Conservation (phyloP, 2,329 filamentous ascomycete species). For the Emmonsia crescens region DNA sequence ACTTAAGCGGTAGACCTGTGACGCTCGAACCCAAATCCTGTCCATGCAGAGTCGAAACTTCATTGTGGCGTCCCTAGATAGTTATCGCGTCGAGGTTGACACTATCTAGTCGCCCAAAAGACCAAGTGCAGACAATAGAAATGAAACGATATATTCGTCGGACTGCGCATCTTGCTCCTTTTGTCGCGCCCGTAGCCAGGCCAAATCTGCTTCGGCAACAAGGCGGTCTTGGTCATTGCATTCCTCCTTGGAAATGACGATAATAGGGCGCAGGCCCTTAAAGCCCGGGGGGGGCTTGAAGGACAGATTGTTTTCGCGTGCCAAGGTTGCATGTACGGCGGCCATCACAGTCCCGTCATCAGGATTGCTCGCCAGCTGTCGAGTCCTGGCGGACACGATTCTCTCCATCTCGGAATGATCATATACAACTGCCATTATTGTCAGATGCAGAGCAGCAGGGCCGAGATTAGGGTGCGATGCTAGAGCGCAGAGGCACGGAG, state of each 20-base stretch:
- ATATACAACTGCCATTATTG: neutral
- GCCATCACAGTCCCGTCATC: neutral
- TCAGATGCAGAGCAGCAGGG: neutral
- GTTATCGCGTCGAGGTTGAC: neutral
- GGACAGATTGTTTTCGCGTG: neutral
- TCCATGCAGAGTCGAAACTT: too few relatives aligned
- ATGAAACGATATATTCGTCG: neutral
- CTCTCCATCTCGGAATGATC: neutral
- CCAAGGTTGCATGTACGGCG: neutral
- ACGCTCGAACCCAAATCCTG: too few relatives aligned
- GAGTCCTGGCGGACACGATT: neutral
- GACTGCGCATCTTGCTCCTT: neutral
- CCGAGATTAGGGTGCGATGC: neutral
- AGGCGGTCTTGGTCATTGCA: neutral
- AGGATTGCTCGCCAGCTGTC: neutral
- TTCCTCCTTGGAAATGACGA: neutral
- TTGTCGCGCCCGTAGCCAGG: neutral
- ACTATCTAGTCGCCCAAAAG: neutral
- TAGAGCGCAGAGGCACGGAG: neutral
- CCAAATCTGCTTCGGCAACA: neutral
- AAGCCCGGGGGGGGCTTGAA: neutral
- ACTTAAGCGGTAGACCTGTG: too few relatives aligned
- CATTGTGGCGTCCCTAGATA: neutral
- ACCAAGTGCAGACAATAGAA: neutral
- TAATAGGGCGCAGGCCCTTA: too few relatives aligned